Evolutionary conservation across 2,329 filamentous ascomycete genomes (phyloP).

Genomic region (Botrytis aclada): DNA sequence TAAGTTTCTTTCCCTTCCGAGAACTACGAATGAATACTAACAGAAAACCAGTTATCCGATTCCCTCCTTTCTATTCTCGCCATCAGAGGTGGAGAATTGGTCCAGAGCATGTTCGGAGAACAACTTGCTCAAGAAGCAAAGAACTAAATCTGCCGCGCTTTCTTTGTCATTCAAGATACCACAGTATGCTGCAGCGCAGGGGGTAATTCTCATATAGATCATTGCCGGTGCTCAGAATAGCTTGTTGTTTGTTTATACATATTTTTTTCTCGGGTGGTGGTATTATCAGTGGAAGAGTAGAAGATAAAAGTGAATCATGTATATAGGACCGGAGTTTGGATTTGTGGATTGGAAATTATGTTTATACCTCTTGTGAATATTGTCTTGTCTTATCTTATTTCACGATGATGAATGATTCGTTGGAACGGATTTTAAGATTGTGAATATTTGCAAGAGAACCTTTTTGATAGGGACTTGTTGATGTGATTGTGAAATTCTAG

Average conservation of each 20-base stretch:
- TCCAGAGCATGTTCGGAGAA: slow-evolving; percentile 66
- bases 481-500: neutral
- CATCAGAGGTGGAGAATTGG: slow-evolving; percentile 73
- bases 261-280: neutral
- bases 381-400: neutral
- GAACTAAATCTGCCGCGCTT: neutral
- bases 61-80: slow-evolving; percentile 77
- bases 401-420: neutral
- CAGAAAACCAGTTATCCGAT: slow-evolving; percentile 63
- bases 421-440: neutral
- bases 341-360: neutral
- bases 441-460: neutral
- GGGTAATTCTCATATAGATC: neutral
- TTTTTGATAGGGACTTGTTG: neutral
- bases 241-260: neutral
- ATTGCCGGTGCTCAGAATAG: neutral
- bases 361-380: neutral
- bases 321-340: neutral
- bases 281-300: neutral
- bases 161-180: neutral
- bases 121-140: slow-evolving; percentile 15
- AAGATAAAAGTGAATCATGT: neutral
- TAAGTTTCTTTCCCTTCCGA: slow-evolving; percentile 43
- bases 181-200: neutral
- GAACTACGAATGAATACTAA: neutral